Base-by-base conservation (phyloP, 1,284 basidiomycete genomes). In the Melanopsichium pennsylvanicum region DNA sequence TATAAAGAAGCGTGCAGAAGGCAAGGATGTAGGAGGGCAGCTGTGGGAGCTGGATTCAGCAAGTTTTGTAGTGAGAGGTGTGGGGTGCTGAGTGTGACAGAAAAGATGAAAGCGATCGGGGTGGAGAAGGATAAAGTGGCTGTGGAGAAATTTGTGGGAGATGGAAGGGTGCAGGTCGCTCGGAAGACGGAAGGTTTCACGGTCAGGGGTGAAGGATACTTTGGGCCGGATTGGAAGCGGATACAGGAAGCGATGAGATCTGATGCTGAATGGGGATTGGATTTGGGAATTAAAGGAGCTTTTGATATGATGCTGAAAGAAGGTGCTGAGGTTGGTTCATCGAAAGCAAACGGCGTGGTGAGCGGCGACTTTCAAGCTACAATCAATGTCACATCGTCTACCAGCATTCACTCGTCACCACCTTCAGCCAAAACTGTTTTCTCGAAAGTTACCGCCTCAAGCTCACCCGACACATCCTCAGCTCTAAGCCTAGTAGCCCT, bases 41-140 rank as follows among this genome's bases (percentile, higher is more conserved):
- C 76, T 15, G 47, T 50, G 31, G 35, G 45, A 11, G 71, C 71
- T n/a, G n/a, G n/a, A 15, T 57, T 78, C 31, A 75, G 73, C 31
- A 60, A 54, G 29, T 78, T 66, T 40, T 78, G 76, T 42, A 75
- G 73, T 18, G 70, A 78, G 13, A 22, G 58, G 21, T 78, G 76
- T 25, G 76, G 76, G 21, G 61, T 70, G 10, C 43, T 62, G 10
- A 38, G 36, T 15, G 51, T 72, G 4, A 49, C 41, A 3, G 58
- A 22, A 12, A 63, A 59, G 11, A 46, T 68, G 42, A 35, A 21
- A 12, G 34, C n/a, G 27, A 15, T 60, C 29, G 50, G 46, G 27
- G 31, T 70, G 37, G 48, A 16, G 1, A 47, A 33, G 32, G 50
- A 46, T 25, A 43, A 47, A 21, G 21, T 5, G 40, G 55, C 37